These are phyloP conservation scores for Teunomyces pallodes DNA, from an alignment of 805 yeast genomes.

Conservation along the genomic window DNA sequence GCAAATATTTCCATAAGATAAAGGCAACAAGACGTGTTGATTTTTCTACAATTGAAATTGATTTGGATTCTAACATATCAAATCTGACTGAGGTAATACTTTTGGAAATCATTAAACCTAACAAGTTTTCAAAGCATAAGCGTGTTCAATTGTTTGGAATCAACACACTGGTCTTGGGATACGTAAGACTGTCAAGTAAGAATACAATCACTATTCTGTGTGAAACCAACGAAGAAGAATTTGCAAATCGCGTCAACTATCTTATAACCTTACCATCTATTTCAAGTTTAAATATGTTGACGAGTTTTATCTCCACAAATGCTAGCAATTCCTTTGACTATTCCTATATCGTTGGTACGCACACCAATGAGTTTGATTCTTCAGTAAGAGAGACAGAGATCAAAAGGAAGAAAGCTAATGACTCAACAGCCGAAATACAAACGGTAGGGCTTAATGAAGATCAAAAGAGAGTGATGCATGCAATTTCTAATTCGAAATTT, in stretches of 20 bases:
- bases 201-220: neutral
- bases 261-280: conserved; percentile 5
- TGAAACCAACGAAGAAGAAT: conserved; percentile 6
- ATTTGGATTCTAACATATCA: neutral
- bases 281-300: neutral
- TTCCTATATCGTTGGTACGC: neutral
- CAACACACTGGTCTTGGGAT: conserved; percentile 7
- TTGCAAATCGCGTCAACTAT: conserved; percentile 8
- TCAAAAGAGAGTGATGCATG: neutral
- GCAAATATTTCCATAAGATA: conserved; percentile 29
- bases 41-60: conserved; percentile 3
- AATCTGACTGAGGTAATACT: conserved; percentile 13
- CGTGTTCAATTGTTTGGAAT: conserved; percentile 24
- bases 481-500: conserved; percentile 1
- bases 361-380: too few species aligned
- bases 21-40: conserved; percentile 6
- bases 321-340: neutral
- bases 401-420: neutral
- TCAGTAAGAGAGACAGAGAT: neutral
- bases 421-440: neutral
- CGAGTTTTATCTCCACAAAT: neutral
- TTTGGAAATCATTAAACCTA: conserved; percentile 26
- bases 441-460: neutral
- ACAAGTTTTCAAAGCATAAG: conserved; percentile 17
- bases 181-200: neutral